Percentiles rank a stretch among this genome's conserved stretches.
Evolutionary conservation across 306 rosid species (phyloP).

Genomic region (Citrullus colocynthis): DNA sequence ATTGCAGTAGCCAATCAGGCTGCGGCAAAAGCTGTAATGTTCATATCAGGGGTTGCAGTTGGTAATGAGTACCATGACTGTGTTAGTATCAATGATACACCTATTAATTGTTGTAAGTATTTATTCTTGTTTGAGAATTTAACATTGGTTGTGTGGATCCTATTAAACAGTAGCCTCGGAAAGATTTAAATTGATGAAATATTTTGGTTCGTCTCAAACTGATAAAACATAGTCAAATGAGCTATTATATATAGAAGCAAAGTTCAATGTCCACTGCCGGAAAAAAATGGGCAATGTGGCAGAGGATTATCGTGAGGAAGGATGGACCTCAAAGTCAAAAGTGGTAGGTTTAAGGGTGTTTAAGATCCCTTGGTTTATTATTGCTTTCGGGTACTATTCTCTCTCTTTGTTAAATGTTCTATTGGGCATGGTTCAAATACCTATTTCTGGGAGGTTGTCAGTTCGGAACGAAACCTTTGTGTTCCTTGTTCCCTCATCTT

Average conservation of each 20-base stretch:
- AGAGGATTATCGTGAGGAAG: no score
- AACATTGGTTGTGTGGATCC: constrained; percentile 1
- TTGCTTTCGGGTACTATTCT: no score
- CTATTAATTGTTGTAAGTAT: constrained; percentile 54
- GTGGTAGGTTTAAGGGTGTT: no score
- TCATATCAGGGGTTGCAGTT: constrained; percentile 47
- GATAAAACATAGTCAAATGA: background rate
- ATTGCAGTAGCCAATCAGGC: constrained; percentile 66
- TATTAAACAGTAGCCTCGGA: background rate
- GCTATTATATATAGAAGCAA: background rate
- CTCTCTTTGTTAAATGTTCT: no score
- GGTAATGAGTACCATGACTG: constrained; percentile 34
- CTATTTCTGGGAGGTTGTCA: no score
- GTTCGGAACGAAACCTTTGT: no score
- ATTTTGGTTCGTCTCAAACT: background rate
- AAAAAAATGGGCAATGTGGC: background rate
- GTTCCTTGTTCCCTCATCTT: no score
- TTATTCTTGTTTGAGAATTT: constrained; percentile 15
- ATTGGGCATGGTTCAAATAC: no score
- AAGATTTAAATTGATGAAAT: background rate
- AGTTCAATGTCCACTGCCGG: background rate
- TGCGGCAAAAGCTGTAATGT: constrained; percentile 73
- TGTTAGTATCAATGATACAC: constrained; percentile 43
- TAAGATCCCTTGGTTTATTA: no score
- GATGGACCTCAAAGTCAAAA: no score